Conservation (phyloP, 805 yeast species). For the Pichia cabralensis region DNA sequence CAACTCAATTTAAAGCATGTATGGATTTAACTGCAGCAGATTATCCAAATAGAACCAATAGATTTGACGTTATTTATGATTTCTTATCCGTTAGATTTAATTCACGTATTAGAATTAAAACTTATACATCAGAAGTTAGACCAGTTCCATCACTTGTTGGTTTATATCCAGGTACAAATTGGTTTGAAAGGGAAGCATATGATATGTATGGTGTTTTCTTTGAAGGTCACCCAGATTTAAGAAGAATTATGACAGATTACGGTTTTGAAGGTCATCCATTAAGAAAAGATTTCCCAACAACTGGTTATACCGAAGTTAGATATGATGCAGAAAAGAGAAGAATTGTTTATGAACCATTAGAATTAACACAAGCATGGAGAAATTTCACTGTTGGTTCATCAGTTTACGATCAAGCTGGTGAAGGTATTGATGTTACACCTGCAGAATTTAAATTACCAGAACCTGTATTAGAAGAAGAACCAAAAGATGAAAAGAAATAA, state of each 20-base stretch:
- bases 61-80: slow-evolving; percentile 84
- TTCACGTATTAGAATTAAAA: slow-evolving; percentile 80
- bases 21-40: slow-evolving; percentile 83
- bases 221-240: slow-evolving; percentile 81
- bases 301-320: slow-evolving; percentile 84
- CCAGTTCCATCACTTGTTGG: slow-evolving; percentile 75
- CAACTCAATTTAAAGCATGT: slow-evolving; percentile 69
- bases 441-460: slow-evolving; percentile 73
- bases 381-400: slow-evolving; percentile 82
- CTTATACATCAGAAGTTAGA: slow-evolving; percentile 74
- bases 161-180: slow-evolving; percentile 70
- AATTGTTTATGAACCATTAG: slow-evolving; percentile 82
- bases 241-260: slow-evolving; percentile 85
- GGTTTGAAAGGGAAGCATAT: slow-evolving; percentile 87
- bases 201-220: slow-evolving; percentile 83
- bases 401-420: slow-evolving; percentile 89
- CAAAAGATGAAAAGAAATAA: slow-evolving; percentile 13
- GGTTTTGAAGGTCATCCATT: slow-evolving; percentile 90
- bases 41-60: slow-evolving; percentile 71
- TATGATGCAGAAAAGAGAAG: slow-evolving; percentile 88
- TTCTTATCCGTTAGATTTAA: slow-evolving; percentile 72
- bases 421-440: slow-evolving; percentile 75
- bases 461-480: slow-evolving; percentile 58
- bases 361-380: slow-evolving; percentile 87
- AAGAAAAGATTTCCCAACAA: slow-evolving; percentile 87